Base-by-base conservation (phyloP, 208 protist species). In the Leishmania mexicana region DNA sequence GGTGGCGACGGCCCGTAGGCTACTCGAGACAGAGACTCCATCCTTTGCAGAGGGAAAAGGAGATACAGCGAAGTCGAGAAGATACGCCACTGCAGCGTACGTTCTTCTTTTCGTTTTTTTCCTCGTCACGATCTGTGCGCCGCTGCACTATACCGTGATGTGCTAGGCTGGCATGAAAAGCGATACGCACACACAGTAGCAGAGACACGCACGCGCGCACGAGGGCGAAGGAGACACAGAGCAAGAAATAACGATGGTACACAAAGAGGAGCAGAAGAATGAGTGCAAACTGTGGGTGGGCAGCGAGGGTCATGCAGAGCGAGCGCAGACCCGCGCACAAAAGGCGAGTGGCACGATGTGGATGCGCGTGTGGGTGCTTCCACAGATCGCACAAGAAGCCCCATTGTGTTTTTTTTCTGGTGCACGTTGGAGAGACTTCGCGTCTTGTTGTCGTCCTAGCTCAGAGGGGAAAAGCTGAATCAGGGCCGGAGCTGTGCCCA, bases 1-100 rank as follows among this genome's bases (percentile, higher is more conserved):
- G 82, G 82, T 45, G 82, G 77, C 3, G 77, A 81, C n/a, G 82
- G 82, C 15, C 82, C 72, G 54, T 85, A 81, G 42, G 82, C 82
- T 31, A 85, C 45, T 24, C 77, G 76, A 7, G 71, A 31, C 40
- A 81, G 77, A 11, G 82, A 85, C 57, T 85, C 78, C 82, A 85
- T 85, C 24, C 21, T 28, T 67, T 10, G 35, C 15, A 38, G 57
- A 57, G 31, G 11, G 24, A 42, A 53, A 54, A 31, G 40, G 31
- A 0, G 53, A 45, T 24, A 54, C 15, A 45, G 72, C 13, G 71
- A 84, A 17, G 64, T 35, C 10, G 78, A 73, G 54, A 75, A 42
- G n/a, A 67, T 76, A 21, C 73, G 5, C 73, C 11, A 64, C 49
- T 24, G 53, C 28, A 35, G 24, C 28, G 4, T n/a, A 11, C 24